These are phyloP conservation scores for Cutaneotrichosporon sp. DNA, from an alignment of 1,284 basidiomycete genomes.

Conservation along the genomic window DNA sequence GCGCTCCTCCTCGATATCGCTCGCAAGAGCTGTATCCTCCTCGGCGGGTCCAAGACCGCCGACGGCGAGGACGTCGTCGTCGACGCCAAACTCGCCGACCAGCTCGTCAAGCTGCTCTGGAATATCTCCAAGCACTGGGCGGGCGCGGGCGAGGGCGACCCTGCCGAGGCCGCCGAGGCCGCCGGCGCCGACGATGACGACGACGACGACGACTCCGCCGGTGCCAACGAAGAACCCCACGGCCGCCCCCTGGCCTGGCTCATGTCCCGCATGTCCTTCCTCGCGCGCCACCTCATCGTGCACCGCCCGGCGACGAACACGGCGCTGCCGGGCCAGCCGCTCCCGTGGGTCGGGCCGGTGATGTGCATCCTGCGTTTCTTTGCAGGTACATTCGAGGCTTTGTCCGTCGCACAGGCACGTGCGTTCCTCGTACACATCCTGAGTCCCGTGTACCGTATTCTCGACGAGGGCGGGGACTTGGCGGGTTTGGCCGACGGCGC, in stretches of 20 bases:
- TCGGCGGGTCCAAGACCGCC: slow-evolving; percentile 57
- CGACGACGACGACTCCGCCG: slow-evolving; percentile 43
- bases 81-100: slow-evolving; percentile 69
- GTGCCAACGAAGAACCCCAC: slow-evolving; percentile 36
- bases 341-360: slow-evolving; percentile 73
- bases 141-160: slow-evolving; percentile 25
- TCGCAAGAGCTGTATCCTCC: slow-evolving; percentile 68
- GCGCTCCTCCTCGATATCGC: slow-evolving; percentile 65
- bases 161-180: slow-evolving; percentile 8
- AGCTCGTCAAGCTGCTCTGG: slow-evolving; percentile 91
- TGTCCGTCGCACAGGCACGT: slow-evolving; percentile 58
- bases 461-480: slow-evolving; percentile 64
- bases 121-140: slow-evolving; percentile 81
- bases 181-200: slow-evolving; percentile 37
- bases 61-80: slow-evolving; percentile 49
- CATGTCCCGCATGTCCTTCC: slow-evolving; percentile 88
- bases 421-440: slow-evolving; percentile 77
- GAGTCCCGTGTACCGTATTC: slow-evolving; percentile 76
- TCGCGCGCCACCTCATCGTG: slow-evolving; percentile 55
- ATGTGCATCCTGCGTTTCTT: slow-evolving; percentile 84
- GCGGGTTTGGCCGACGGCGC: slow-evolving; percentile 58
- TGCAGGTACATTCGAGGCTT: slow-evolving; percentile 74
- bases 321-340: slow-evolving; percentile 44
- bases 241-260: slow-evolving; percentile 77
- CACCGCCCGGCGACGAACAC: slow-evolving; percentile 45